phyloP scores from a whole-genome alignment of 176 grass and related monocot genomes.

The Zizania latifolia region DNA sequence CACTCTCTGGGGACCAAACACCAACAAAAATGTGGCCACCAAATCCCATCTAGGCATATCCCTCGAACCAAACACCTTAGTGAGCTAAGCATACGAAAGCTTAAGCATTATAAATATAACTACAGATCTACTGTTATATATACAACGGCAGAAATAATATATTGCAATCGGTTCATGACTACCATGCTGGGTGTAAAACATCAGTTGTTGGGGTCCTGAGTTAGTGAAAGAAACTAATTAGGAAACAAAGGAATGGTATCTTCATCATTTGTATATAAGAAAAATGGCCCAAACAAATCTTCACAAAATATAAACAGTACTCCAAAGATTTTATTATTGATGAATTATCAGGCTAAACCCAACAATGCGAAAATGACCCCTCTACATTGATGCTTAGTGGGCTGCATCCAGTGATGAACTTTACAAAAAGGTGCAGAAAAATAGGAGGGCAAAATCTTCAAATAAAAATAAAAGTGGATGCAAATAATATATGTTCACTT shows the following conservation, averaged over 20 bases:
- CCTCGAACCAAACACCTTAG: too few relatives aligned
- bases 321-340: neutral
- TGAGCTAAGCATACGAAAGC: neutral
- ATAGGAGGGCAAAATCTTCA: neutral
- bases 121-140: too few relatives aligned
- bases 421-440: neutral
- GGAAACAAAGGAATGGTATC: neutral
- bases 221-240: neutral
- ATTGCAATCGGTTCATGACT: neutral
- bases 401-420: neutral
- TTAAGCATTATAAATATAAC: neutral
- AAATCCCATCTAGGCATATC: too few relatives aligned
- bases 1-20: too few relatives aligned
- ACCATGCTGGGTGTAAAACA: too few relatives aligned
- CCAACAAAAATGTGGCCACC: too few relatives aligned
- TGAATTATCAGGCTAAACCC: neutral
- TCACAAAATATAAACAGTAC: neutral
- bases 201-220: too few relatives aligned
- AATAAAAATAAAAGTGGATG: neutral
- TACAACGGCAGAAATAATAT: neutral
- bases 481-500: constrained; percentile 20
- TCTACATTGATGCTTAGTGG: neutral
- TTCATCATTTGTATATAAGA: neutral
- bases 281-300: neutral
- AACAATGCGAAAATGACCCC: neutral